Conservation (phyloP, 2,329 filamentous ascomycete genomes). For the Epichloe scottii region DNA sequence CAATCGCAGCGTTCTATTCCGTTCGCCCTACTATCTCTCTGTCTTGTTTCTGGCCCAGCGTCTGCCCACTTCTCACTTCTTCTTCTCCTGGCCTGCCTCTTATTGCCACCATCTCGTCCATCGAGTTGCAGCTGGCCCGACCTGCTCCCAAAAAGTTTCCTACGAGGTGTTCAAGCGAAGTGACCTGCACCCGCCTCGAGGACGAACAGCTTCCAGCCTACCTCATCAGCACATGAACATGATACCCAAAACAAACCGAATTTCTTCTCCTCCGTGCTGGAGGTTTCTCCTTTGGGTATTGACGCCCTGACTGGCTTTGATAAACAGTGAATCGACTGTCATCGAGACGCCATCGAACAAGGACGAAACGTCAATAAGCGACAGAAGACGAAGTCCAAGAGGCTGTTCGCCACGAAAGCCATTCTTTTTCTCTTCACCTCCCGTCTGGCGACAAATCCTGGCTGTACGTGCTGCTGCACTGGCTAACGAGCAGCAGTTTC, state of each 20-base stretch:
- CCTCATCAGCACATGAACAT: slow-evolving; percentile 21
- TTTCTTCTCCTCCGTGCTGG: slow-evolving; percentile 27
- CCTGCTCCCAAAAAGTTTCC: not conserved
- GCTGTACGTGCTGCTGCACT: not conserved
- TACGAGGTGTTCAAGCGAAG: not conserved
- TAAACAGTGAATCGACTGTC: not conserved
- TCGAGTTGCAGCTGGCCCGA: not conserved
- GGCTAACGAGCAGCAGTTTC: not conserved
- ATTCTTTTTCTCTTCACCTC: not conserved
- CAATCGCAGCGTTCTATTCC: slow-evolving; percentile 4
- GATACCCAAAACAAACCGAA: slow-evolving; percentile 24
- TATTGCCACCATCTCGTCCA: not conserved
- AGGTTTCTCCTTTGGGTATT: slow-evolving; percentile 27
- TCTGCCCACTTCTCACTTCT: not conserved
- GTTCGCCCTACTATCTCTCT: not conserved
- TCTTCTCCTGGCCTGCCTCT: not conserved
- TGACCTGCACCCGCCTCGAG: slow-evolving; percentile 4
- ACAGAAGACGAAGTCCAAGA: not conserved
- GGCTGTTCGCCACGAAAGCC: not conserved
- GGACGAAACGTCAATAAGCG: not conserved
- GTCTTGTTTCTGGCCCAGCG: not conserved
- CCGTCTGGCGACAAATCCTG: not conserved
- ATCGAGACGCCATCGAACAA: not conserved
- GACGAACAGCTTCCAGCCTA: slow-evolving; percentile 1
- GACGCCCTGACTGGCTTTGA: slow-evolving; percentile 22